These are phyloP conservation scores for Starmerella davenportii DNA, from an alignment of 805 yeast species.

Conservation along the genomic window DNA sequence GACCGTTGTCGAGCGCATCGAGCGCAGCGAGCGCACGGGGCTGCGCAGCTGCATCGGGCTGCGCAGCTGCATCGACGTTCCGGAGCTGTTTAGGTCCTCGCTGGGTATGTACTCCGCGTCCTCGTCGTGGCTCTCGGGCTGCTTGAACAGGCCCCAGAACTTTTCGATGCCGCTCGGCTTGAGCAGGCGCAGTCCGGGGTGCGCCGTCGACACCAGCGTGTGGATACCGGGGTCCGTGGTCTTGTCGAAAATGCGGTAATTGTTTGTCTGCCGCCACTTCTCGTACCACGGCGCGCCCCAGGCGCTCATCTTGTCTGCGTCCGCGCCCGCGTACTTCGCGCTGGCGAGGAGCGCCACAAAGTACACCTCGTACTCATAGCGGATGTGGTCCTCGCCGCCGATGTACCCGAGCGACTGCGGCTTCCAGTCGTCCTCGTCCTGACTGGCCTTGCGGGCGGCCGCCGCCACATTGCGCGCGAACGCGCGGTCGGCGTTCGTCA, in stretches of 20 bases:
- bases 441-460: constrained; percentile 32
- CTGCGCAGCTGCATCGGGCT: constrained; percentile 1
- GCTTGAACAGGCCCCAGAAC: constrained; percentile 9
- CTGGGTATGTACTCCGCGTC: background rate
- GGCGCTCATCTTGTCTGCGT: constrained; percentile 8
- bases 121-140: background rate
- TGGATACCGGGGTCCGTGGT: constrained; percentile 30
- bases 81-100: background rate
- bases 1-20: background rate
- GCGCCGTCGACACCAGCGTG: constrained; percentile 4
- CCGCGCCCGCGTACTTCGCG: constrained; percentile 34
- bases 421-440: constrained; percentile 25
- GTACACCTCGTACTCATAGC: constrained; percentile 83
- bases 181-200: constrained; percentile 9
- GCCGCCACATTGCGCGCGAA: constrained; percentile 46
- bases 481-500: constrained; percentile 47
- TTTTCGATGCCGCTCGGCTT: constrained; percentile 12
- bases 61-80: background rate
- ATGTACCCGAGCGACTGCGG: constrained; percentile 32
- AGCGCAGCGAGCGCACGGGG: background rate
- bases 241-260: constrained; percentile 35
- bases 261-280: constrained; percentile 38
- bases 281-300: constrained; percentile 32
- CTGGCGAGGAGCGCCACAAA: constrained; percentile 56
- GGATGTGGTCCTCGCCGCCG: constrained; percentile 75